Evolutionary conservation across 805 yeast genomes (phyloP).

Genomic region (Suhomyces faveliae): DNA sequence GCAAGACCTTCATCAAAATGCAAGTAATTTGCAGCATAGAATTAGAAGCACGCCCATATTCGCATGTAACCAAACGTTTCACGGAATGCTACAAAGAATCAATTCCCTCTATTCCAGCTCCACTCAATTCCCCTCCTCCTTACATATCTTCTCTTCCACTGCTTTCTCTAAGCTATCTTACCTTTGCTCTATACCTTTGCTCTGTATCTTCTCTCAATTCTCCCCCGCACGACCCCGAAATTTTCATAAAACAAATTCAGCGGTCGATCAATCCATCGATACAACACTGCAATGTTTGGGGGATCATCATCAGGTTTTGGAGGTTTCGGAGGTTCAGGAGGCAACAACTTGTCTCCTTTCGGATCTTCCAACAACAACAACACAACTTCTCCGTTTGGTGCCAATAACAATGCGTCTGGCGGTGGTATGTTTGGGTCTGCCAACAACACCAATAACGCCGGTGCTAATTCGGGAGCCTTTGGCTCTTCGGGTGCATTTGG

Average conservation of each 20-base stretch:
- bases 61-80: no score
- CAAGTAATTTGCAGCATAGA: no score
- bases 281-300: constrained; percentile 44
- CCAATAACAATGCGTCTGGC: constrained; percentile 3
- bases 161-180: not conserved
- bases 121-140: no score
- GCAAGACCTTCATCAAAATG: no score
- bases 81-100: no score
- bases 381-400: constrained; percentile 18
- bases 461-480: constrained; percentile 12
- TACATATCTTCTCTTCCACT: no score
- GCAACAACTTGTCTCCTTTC: constrained; percentile 34
- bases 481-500: constrained; percentile 17
- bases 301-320: constrained; percentile 51
- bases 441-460: constrained; percentile 15
- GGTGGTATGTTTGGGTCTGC: constrained; percentile 9
- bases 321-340: constrained; percentile 28
- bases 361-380: constrained; percentile 23
- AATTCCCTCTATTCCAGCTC: no score
- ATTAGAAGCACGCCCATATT: no score
- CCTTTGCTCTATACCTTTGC: no score
- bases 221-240: constrained; percentile 1
- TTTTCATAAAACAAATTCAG: constrained; percentile 2
- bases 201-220: not conserved
- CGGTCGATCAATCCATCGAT: not conserved